These are phyloP conservation scores for Plasmodium gallinaceum DNA, from an alignment of 169 alveolate species.

Conservation along the genomic window DNA sequence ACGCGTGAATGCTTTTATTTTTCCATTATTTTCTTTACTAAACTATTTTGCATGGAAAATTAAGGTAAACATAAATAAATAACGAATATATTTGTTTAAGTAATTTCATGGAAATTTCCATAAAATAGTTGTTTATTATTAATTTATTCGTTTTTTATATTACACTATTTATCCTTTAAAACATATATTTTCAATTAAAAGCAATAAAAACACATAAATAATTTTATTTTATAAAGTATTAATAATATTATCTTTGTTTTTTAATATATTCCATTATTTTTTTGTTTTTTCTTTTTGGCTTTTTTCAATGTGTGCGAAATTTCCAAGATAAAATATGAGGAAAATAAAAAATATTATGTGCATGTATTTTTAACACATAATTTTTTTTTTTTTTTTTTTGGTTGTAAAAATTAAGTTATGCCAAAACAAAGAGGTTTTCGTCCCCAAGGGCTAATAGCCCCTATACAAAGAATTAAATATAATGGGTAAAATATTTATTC, in stretches of 20 bases:
- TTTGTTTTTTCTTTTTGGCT: not conserved
- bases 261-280: not conserved
- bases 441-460: constrained; percentile 78
- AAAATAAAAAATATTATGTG: not conserved
- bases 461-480: constrained; percentile 69
- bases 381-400: constrained; percentile 14
- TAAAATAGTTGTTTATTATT: too few species aligned
- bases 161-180: too few species aligned
- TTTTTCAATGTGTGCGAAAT: constrained; percentile 1
- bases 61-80: not conserved
- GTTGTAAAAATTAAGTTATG: constrained; percentile 31
- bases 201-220: too few species aligned
- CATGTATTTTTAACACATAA: constrained; percentile 17
- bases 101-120: too few species aligned
- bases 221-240: too few species aligned
- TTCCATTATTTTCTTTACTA: not conserved
- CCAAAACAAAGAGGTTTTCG: constrained; percentile 78
- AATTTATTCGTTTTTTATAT: too few species aligned
- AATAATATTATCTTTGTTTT: too few species aligned
- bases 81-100: not conserved
- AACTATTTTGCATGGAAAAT: not conserved
- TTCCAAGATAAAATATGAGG: not conserved
- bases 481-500: constrained; percentile 65
- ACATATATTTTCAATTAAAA: too few species aligned
- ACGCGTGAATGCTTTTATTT: not conserved